Percentiles rank a stretch among this genome's conserved stretches.
phyloP scores from a whole-genome alignment of 1,284 basidiomycete species.

The Cutaneotrichosporon sp. region DNA sequence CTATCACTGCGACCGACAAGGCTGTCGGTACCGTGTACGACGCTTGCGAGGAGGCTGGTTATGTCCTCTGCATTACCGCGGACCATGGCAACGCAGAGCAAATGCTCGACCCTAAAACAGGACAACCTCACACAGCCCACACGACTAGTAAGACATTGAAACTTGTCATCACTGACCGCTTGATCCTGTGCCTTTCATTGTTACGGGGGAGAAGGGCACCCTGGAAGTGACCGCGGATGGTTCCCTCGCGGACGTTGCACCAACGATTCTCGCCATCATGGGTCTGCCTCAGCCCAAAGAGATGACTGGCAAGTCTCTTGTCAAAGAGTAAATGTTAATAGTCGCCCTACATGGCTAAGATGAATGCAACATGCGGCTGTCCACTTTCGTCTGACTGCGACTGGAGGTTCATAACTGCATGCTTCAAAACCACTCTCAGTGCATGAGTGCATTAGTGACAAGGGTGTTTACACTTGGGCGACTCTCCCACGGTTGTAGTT shows the following conservation, averaged over 20 bases:
- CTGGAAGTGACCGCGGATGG: conserved; percentile 58
- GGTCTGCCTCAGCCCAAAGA: conserved; percentile 46
- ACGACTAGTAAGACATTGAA: conserved; percentile 41
- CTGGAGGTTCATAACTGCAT: too few species aligned
- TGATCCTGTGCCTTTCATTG: conserved; percentile 76
- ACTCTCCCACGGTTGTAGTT: neutral
- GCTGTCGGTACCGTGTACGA: conserved; percentile 80
- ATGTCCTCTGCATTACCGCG: conserved; percentile 78
- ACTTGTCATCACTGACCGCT: conserved; percentile 52
- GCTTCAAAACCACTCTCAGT: too few species aligned
- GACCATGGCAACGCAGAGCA: conserved; percentile 81
- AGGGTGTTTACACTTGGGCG: too few species aligned
- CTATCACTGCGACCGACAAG: conserved; percentile 73
- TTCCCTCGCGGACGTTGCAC: conserved; percentile 79
- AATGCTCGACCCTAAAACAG: conserved; percentile 78
- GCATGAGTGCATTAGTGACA: too few species aligned
- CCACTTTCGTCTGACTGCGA: too few species aligned
- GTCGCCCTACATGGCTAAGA: too few species aligned
- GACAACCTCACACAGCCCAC: conserved; percentile 62
- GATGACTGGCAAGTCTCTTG: conserved; percentile 20
- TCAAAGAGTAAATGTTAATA: conserved; percentile 6
- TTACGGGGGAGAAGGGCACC: conserved; percentile 58
- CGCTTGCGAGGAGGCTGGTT: conserved; percentile 75
- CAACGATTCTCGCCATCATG: conserved; percentile 72
- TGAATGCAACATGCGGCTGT: too few species aligned